These are phyloP conservation scores for Theobroma cacao DNA, from an alignment of 345 rosid species.

Conservation along the genomic window DNA sequence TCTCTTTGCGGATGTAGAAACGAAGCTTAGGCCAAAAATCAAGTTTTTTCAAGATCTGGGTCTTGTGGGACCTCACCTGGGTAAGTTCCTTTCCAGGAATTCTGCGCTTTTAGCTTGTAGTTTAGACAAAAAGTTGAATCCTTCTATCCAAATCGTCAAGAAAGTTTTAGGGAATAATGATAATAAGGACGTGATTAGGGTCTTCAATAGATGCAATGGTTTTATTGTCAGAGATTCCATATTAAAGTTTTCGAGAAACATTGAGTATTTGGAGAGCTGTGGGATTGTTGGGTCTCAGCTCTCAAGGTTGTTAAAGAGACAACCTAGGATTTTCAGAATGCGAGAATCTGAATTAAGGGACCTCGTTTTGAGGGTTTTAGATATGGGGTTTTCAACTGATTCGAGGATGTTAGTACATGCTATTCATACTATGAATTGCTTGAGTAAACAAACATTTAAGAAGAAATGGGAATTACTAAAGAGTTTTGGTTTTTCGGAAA, in stretches of 20 bases:
- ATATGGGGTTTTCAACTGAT: constrained; percentile 33
- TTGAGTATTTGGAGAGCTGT: neutral
- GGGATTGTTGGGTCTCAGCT: constrained; percentile 19
- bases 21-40: neutral
- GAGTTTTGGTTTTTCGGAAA: constrained; percentile 29
- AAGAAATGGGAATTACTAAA: constrained; percentile 23
- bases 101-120: neutral
- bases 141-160: neutral
- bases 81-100: neutral
- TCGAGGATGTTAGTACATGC: constrained; percentile 42
- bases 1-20: neutral
- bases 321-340: constrained; percentile 28
- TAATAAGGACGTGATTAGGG: neutral
- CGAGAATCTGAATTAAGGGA: constrained; percentile 16
- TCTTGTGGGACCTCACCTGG: neutral
- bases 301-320: constrained; percentile 19
- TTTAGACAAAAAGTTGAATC: neutral
- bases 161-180: neutral
- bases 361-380: constrained; percentile 18
- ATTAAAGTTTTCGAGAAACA: neutral
- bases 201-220: neutral
- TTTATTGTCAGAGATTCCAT: neutral
- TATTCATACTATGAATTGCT: constrained; percentile 23
- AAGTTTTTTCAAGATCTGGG: neutral
- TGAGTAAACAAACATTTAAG: constrained; percentile 17